Evolutionary conservation across 495 filamentous ascomycete genomes (phyloP), one percentile per base, ranked within the genome.

Genomic region (Penicillium alfredii): DNA sequence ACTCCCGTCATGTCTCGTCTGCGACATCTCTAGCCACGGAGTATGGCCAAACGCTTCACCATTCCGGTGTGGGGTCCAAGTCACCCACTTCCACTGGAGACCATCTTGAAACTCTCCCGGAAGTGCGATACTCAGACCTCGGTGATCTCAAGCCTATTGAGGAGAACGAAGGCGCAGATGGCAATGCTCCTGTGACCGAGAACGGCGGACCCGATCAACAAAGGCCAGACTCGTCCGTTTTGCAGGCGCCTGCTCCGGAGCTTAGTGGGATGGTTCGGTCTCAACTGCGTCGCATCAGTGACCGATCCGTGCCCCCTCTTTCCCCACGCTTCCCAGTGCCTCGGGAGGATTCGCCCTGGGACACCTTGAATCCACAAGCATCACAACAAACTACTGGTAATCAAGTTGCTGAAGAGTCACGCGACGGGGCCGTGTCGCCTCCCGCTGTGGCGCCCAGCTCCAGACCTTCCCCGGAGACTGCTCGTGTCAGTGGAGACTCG

Each of bases 201-300:
- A 50, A 54, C 22, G 30, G 36, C 26, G 35, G 44, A 21, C 61
- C 64, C n/a, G 61, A 68, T 28, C 64, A 64, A n/a, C n/a, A n/a
- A n/a, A n/a, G n/a, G 42, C 58, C 55, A 10, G 86, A 96, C 51
- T 94, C 89, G 1, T 88, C 90, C 1, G 94, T 86, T 8, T 61
- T 95, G 3, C 77, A 86, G 6, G 33, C 55, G 69, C 0, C 61
- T 78, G 33, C 86, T 84, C 8, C 69, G 96, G 12, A 88, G 80
- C 51, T 54, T 30, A 25, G 23, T 3, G 84, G 84, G 12, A 73
- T 96, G 58, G 80, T 96, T 23, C 81, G 82, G 19, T 80, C 88
- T 38, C 93, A 97, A 61, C 71, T 99, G 9, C 82, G 92, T 14
- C 76, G 76, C 9, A 77, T 83, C 34, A 97, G 92, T 61, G 81